Percentiles rank a stretch among this genome's conserved stretches.
These are phyloP conservation scores for Naganishia sp. DNA, from an alignment of 1,284 basidiomycete species.

Conservation along the genomic window DNA sequence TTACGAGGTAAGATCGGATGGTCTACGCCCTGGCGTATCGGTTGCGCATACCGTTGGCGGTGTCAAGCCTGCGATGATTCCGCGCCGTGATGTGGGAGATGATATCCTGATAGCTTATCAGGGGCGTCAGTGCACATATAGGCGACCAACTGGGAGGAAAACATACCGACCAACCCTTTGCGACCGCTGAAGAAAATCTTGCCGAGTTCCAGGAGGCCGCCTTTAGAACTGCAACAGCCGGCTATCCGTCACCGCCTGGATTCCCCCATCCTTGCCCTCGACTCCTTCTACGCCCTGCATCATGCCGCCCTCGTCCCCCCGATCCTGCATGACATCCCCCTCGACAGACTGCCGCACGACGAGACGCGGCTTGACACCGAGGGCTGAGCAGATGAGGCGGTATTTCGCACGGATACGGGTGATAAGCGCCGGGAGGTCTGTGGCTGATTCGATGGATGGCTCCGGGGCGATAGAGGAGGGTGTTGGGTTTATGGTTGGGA, in stretches of 20 bases:
- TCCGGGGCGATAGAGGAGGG: slow-evolving; percentile 19
- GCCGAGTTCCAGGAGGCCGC: neutral
- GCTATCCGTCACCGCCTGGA: slow-evolving; percentile 15
- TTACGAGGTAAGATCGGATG: no score
- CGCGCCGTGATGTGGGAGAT: no score
- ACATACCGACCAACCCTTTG: no score
- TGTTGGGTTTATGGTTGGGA: slow-evolving; percentile 72
- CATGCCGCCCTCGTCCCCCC: neutral
- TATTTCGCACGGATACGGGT: slow-evolving; percentile 85
- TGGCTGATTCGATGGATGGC: slow-evolving; percentile 19
- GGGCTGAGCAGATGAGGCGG: slow-evolving; percentile 75
- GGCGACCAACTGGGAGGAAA: no score
- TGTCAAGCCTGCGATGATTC: no score
- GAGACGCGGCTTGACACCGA: slow-evolving; percentile 69
- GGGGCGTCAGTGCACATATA: no score
- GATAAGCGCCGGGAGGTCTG: slow-evolving; percentile 68
- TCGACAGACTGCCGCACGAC: slow-evolving; percentile 38
- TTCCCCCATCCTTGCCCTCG: neutral
- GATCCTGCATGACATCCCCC: slow-evolving; percentile 23
- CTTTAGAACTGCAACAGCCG: slow-evolving; percentile 23
- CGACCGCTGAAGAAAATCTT: no score
- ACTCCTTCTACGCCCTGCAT: slow-evolving; percentile 2
- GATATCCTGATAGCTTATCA: no score
- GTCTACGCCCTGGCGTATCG: no score
- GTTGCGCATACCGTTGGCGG: no score